A percentile compares a stretch with the other conserved stretches of the same genome.
Evolutionary conservation across 2,329 filamentous ascomycete genomes (phyloP).

Genomic region (Pseudogymnoascus sp.): DNA sequence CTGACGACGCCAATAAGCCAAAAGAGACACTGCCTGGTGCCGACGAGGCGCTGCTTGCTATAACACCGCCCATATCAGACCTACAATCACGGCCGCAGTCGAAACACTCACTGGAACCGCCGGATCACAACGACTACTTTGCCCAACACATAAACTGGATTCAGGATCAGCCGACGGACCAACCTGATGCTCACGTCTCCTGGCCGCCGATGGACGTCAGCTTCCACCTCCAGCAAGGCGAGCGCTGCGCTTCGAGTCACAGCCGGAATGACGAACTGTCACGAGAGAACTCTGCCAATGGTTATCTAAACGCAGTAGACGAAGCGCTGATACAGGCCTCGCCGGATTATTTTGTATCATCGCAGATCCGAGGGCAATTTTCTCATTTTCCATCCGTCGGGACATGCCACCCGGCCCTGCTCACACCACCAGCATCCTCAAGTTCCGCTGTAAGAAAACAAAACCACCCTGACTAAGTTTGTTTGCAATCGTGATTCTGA

Average conservation of each 20-base stretch:
- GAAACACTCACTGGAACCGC: not conserved
- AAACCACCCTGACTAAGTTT: not conserved
- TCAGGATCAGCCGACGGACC: not conserved
- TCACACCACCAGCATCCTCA: not conserved
- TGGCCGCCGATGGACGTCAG: not conserved
- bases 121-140: not conserved
- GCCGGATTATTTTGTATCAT: not conserved
- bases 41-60: not conserved
- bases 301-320: not conserved
- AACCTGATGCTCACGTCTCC: not conserved
- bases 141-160: not conserved
- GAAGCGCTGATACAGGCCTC: not conserved
- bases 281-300: not conserved
- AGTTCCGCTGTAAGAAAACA: not conserved
- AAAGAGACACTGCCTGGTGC: not conserved
- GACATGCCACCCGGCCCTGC: not conserved
- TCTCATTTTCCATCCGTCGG: not conserved
- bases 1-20: not conserved
- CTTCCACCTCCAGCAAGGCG: not conserved
- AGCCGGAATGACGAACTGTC: not conserved
- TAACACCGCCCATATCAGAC: not conserved
- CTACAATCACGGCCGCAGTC: not conserved
- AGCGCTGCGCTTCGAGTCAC: not conserved
- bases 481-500: not conserved
- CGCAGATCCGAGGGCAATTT: not conserved